phyloP scores from a whole-genome alignment of 1,139 yeast species.

The Magnusiomyces starmeri region DNA sequence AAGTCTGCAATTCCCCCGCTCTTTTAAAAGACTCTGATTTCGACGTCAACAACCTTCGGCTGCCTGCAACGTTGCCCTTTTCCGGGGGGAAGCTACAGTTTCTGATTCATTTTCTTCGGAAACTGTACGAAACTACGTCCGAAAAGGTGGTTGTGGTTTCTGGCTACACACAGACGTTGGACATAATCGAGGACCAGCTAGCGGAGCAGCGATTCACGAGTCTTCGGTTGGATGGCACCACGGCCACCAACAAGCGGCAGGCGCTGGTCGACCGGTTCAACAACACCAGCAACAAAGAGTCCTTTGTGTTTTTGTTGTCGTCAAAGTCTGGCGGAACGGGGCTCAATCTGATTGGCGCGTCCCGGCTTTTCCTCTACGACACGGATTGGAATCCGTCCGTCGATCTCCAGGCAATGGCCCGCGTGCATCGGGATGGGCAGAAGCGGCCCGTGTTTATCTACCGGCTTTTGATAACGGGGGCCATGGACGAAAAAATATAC shows the following conservation, averaged over 20 bases:
- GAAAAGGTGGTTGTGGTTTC: slow-evolving; percentile 86
- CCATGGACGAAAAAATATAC: slow-evolving; percentile 88
- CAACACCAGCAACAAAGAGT: slow-evolving; percentile 35
- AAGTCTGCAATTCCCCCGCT: slow-evolving; percentile 78
- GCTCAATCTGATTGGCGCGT: slow-evolving; percentile 81
- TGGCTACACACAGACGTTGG: slow-evolving; percentile 82
- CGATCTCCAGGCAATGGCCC: slow-evolving; percentile 92
- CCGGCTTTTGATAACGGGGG: slow-evolving; percentile 65
- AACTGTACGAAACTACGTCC: slow-evolving; percentile 32
- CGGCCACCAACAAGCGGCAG: slow-evolving; percentile 60
- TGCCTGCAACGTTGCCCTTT: slow-evolving; percentile 13
- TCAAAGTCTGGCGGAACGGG: slow-evolving; percentile 96
- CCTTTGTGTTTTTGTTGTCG: slow-evolving; percentile 68
- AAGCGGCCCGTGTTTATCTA: slow-evolving; percentile 70
- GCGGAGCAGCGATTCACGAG: slow-evolving; percentile 24
- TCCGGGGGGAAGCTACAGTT: slow-evolving; percentile 34
- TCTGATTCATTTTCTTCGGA: slow-evolving; percentile 28
- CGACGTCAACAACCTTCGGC: slow-evolving; percentile 9
- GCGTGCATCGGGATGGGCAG: slow-evolving; percentile 94
- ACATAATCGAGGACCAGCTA: slow-evolving; percentile 57
- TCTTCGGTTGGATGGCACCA: slow-evolving; percentile 76
- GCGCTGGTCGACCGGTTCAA: slow-evolving; percentile 66
- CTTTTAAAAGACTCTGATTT: slow-evolving; percentile 39
- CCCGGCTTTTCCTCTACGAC: slow-evolving; percentile 73
- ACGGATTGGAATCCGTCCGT: slow-evolving; percentile 94